Evolutionary conservation across 495 filamentous ascomycete species (phyloP).

Genomic region (Hypoxylon intermedium): DNA sequence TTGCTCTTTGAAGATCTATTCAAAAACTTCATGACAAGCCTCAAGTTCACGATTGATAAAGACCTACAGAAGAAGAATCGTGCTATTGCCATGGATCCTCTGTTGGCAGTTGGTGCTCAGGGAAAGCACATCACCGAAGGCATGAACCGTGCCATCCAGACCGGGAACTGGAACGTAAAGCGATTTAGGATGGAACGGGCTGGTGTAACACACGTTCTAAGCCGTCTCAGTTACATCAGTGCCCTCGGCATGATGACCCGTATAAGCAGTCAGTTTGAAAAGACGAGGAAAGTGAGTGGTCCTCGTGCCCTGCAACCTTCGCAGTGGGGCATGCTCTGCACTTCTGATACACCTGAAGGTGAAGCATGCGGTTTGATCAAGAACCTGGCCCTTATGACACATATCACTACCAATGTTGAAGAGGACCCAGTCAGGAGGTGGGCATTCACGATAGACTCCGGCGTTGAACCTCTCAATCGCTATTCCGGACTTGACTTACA

Average conservation of each 20-base stretch:
- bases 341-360: slow-evolving; percentile 96
- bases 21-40: slow-evolving; percentile 86
- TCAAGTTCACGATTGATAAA: slow-evolving; percentile 92
- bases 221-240: slow-evolving; percentile 92
- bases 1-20: slow-evolving; percentile 96
- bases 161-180: slow-evolving; percentile 96
- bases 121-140: slow-evolving; percentile 84
- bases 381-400: slow-evolving; percentile 98
- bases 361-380: slow-evolving; percentile 98
- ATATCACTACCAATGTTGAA: slow-evolving; percentile 95
- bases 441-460: slow-evolving; percentile 76
- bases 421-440: slow-evolving; percentile 84
- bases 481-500: slow-evolving; percentile 84
- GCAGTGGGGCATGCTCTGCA: slow-evolving; percentile 96
- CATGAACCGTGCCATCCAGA: slow-evolving; percentile 92
- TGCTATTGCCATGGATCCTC: slow-evolving; percentile 84
- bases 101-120: slow-evolving; percentile 75
- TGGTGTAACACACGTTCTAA: slow-evolving; percentile 95
- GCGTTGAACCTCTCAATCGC: slow-evolving; percentile 62
- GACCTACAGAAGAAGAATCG: slow-evolving; percentile 88
- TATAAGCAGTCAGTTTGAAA: slow-evolving; percentile 98
- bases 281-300: slow-evolving; percentile 93
- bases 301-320: slow-evolving; percentile 95
- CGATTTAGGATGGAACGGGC: slow-evolving; percentile 98
- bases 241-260: slow-evolving; percentile 99